phyloP scores from a whole-genome alignment of 805 yeast species.

The Ogataea ganodermae region DNA sequence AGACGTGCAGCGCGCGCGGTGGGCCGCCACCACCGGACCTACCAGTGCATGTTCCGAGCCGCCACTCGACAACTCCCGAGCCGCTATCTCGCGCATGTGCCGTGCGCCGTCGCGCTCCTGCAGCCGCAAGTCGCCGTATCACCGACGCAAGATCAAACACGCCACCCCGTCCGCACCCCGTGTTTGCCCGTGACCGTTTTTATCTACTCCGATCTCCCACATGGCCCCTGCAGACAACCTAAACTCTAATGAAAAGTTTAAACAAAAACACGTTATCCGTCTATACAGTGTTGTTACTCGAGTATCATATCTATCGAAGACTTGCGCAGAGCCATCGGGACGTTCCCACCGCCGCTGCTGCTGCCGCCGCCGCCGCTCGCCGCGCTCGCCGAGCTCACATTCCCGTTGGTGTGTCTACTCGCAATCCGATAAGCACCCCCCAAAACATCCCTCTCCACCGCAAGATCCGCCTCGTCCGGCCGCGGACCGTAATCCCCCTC shows the following conservation, averaged over 20 bases:
- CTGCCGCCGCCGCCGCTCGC: not conserved
- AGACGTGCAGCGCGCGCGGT: too few species aligned
- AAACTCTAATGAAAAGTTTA: too few species aligned
- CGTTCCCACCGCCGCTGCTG: slow-evolving; percentile 10
- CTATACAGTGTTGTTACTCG: slow-evolving; percentile 17
- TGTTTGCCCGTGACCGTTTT: not conserved
- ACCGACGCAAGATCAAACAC: too few species aligned
- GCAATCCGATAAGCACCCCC: slow-evolving; percentile 17
- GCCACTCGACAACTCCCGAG: too few species aligned
- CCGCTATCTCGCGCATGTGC: too few species aligned
- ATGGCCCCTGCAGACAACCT: not conserved
- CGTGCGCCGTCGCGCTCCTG: too few species aligned
- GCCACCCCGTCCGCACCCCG: too few species aligned
- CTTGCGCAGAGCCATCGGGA: slow-evolving; percentile 13
- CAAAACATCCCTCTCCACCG: slow-evolving; percentile 18
- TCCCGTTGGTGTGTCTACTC: not conserved
- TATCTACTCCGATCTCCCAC: not conserved
- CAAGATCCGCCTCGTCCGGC: slow-evolving; percentile 42
- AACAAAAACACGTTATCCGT: too few species aligned
- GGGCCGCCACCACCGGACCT: too few species aligned
- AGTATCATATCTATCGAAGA: slow-evolving; percentile 26
- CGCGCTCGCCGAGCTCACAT: too few species aligned
- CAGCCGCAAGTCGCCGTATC: too few species aligned
- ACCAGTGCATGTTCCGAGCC: too few species aligned
- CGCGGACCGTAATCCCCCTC: slow-evolving; percentile 95